Conservation (phyloP, 2,329 filamentous ascomycete species). For the Neurospora crassa region DNA sequence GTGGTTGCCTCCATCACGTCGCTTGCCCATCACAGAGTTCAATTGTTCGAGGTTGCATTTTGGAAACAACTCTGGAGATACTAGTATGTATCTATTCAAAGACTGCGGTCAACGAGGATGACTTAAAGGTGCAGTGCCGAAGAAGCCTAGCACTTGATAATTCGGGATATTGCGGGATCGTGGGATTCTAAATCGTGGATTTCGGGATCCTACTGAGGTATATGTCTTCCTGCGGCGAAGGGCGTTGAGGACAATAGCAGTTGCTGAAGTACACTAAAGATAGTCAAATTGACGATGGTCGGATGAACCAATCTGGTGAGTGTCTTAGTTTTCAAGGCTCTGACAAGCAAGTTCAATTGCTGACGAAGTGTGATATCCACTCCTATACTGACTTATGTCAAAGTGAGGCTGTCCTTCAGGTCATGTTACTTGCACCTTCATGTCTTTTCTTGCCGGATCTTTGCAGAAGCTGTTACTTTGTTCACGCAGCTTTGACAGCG, state of each 20-base stretch:
- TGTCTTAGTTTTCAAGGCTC: not conserved
- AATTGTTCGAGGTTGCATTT: not conserved
- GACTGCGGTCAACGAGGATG: not conserved
- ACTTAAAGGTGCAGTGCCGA: not conserved
- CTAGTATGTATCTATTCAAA: not conserved
- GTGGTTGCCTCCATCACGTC: not conserved
- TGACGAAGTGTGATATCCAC: constrained; percentile 10
- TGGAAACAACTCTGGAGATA: not conserved
- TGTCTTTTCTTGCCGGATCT: not conserved
- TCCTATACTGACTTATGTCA: constrained; percentile 11
- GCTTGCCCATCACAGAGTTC: not conserved
- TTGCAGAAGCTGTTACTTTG: not conserved
- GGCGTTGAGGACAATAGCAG: not conserved
- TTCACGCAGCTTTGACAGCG: not conserved
- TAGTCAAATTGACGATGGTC: not conserved
- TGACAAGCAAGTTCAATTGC: not conserved
- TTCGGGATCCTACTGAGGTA: not conserved
- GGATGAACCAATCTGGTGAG: not conserved
- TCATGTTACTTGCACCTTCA: not conserved
- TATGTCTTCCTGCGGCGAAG: not conserved
- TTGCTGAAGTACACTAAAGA: not conserved
- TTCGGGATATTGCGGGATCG: not conserved
- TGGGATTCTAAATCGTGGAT: not conserved
- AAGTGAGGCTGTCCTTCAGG: not conserved
- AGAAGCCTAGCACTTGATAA: not conserved